phyloP scores from a whole-genome alignment of 306 rosid genomes.

The Rosa persica region DNA sequence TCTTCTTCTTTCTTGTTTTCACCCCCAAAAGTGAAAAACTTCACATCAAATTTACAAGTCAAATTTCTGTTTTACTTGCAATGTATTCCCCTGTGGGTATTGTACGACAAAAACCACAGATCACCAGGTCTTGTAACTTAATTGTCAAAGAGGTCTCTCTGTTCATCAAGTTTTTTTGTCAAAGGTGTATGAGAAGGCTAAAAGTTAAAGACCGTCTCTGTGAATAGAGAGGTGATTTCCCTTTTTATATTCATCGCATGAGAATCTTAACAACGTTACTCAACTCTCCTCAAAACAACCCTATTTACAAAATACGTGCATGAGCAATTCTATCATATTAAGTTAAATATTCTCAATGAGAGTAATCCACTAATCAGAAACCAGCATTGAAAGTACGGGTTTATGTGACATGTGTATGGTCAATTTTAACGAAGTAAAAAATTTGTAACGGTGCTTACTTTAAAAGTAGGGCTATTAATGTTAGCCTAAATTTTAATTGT shows the following conservation, averaged over 20 bases:
- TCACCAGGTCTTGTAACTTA: not conserved
- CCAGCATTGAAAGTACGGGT: not conserved
- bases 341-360: not conserved
- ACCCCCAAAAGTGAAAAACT: constrained; percentile 42
- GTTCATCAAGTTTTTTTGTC: not conserved
- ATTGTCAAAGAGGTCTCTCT: not conserved
- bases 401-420: not conserved
- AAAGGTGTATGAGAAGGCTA: not conserved
- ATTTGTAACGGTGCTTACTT: not conserved
- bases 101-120: not conserved
- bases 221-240: not conserved
- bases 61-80: constrained; percentile 17
- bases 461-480: not conserved
- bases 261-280: not conserved
- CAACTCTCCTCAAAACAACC: not conserved
- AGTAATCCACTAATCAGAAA: not conserved
- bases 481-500: not conserved
- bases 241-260: not conserved
- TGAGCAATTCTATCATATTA: not conserved
- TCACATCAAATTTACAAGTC: constrained; percentile 54
- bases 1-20: constrained; percentile 19
- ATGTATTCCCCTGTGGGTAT: constrained; percentile 1
- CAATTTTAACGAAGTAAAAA: not conserved
- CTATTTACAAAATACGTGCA: not conserved
- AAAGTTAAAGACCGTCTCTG: not conserved